Base-by-base conservation (phyloP, 306 rosid genomes). In the Quercus robur region DNA sequence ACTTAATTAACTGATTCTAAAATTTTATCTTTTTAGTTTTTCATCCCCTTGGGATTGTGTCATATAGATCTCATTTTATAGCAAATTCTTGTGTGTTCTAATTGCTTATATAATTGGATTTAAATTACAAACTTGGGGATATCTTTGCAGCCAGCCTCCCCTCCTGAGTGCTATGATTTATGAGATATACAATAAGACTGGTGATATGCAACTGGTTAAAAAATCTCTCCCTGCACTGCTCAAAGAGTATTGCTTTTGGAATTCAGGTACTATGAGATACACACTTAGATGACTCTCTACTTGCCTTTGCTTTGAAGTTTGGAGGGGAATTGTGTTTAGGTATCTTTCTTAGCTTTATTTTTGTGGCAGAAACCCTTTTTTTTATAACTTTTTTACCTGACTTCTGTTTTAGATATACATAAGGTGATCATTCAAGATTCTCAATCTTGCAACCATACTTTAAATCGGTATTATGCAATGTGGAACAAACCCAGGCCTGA, bases 401-500 rank as follows among this genome's bases (percentile, higher is more conserved):
- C 54, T 84, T 78, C 64, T 74, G 26, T 49, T 67, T 46, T 41
- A 95, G 99, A 90, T 58, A 76, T 93, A 38, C 99, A 95, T 81
- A 84, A 84, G 51, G 90, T 91, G 78, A 82, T 85, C 63, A 81
- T 93, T 84, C 79, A 58, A 80, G 91, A 90, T 63, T 80, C 83
- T 56, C 84, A 90, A 81, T 89, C 84, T 79, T 85, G 75, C 71
- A 84, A 83, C 79, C 92, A 84, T 68, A 81, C 75, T 66, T 82
- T 95, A 52, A 90, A 81, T 84, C 93, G 96, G 67, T 93, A 95
- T 81, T 76, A 88, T 70, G 98, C 99, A 67, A 93, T 81, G 98
- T 95, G 99, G 98, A 85, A 91, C 86, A 80, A 87, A 62, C 98
- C 98, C 26, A 85, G 99, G 82, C 98, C 97, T 21, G 99, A 93